Base-by-base conservation (phyloP, 192 early-diverging fungal genomes). In the Backusella parvicylindrica region DNA sequence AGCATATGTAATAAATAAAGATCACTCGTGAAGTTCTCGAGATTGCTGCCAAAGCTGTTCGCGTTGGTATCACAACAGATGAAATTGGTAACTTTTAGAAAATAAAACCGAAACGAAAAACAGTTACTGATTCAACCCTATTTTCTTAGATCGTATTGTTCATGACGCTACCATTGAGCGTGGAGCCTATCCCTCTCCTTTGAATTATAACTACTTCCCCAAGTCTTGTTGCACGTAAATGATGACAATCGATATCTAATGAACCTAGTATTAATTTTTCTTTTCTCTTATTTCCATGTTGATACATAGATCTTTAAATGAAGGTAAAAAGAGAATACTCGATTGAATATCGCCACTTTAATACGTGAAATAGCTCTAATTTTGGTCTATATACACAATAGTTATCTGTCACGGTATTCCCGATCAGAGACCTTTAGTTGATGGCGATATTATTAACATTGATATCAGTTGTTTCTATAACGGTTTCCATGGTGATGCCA, bases 331-430 rank as follows among this genome's bases (percentile, higher is more conserved):
- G 81, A 97, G 98, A 76, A 95, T 95, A 98, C 65, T 95, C 95
- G 12, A 95, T 98, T 86, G 85, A 90, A 74, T 95, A 96, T 74
- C 86, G 88, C 36, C 83, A 98, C 3, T 85, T 92, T 79, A 94
- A 98, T 74, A 97, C 95, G 40, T 97, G 98, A 81, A n/a, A 95
- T 98, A 72, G 73, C 95, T 77, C 98, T 98, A 81, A 81, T 98
- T 63, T 97, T 99, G 81, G 88, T 99, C 21, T 87, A 87, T 28
- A 78, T 93, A 50, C 95, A 91, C 83, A 82, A 94, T 72, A 92
- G 96, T 97, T 23, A 95, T 99, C 73, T 99, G 98, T 82, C 98
- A 99, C 76, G 97, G 96, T 64, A 96, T 99, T 68, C 98, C 98
- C 16, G 98, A 99, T 86, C 88, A 90, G 73, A 96, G 97, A 75